phyloP scores from a whole-genome alignment of 805 yeast genomes.

The Metschnikowia kofuensis region DNA sequence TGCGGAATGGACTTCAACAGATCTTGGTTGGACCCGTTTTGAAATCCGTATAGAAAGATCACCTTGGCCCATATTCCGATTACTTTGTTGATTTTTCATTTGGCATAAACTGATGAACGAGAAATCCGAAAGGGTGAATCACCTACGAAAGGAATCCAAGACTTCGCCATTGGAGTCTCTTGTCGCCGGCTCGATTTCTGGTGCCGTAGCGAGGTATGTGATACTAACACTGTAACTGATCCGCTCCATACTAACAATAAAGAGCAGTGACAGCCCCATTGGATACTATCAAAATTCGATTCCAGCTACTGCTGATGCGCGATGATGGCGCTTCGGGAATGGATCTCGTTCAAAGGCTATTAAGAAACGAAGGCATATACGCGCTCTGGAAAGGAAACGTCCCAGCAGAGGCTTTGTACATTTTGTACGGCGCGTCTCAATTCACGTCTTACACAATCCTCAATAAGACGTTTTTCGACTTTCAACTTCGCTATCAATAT shows the following conservation, averaged over 20 bases:
- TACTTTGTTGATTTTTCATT: no score
- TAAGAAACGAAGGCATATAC: slow-evolving; percentile 60
- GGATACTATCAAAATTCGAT: slow-evolving; percentile 72
- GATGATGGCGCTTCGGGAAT: slow-evolving; percentile 21
- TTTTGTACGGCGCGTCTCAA: slow-evolving; percentile 82
- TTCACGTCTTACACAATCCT: slow-evolving; percentile 66
- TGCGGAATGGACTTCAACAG: no score
- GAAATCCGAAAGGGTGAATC: slow-evolving; percentile 33
- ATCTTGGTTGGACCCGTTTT: no score
- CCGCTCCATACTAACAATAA: slow-evolving; percentile 19
- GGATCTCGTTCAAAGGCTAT: slow-evolving; percentile 41
- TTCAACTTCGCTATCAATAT: slow-evolving; percentile 21
- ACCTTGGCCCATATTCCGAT: no score
- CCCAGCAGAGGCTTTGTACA: slow-evolving; percentile 85
- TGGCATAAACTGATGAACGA: not conserved
- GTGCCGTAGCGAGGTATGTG: slow-evolving; percentile 42
- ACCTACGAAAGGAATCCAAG: slow-evolving; percentile 48
- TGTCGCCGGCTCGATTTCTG: slow-evolving; percentile 57
- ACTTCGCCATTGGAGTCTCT: slow-evolving; percentile 53
- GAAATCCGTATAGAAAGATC: no score
- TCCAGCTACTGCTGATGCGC: slow-evolving; percentile 54
- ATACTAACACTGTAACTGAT: not conserved
- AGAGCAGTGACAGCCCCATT: slow-evolving; percentile 72
- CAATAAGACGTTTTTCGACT: slow-evolving; percentile 41
- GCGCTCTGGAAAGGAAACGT: slow-evolving; percentile 97